Percentiles rank a stretch among this genome's conserved stretches.
Conservation (phyloP, 306 rosid species). For the Arachis hypogaea region DNA sequence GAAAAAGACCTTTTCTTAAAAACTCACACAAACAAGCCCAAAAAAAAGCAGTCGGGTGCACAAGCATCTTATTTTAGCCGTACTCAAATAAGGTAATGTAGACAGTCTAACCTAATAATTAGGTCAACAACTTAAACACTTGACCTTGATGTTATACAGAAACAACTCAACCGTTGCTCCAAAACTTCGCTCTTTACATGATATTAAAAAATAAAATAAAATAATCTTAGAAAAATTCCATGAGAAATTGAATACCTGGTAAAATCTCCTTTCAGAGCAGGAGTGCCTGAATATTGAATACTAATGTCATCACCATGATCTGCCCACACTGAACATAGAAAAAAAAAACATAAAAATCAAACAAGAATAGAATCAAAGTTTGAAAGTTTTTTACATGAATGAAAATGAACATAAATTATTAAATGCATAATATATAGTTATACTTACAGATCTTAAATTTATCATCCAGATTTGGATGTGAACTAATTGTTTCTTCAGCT, state of each 20-base stretch:
- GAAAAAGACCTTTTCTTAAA: too few species aligned
- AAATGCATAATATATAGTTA: background rate
- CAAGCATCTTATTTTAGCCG: too few species aligned
- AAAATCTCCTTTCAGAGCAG: slow-evolving; percentile 88
- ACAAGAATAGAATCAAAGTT: background rate
- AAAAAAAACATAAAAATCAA: background rate
- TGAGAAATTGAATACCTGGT: slow-evolving; percentile 56
- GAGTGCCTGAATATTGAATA: slow-evolving; percentile 84
- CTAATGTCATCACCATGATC: slow-evolving; percentile 89
- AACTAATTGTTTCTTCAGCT: slow-evolving; percentile 81
- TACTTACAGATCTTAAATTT: slow-evolving; percentile 66
- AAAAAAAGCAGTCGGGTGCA: too few species aligned
- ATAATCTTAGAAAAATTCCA: background rate
- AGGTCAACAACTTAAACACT: too few species aligned
- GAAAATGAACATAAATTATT: background rate
- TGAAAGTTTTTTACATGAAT: slow-evolving; percentile 4
- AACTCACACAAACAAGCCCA: too few species aligned
- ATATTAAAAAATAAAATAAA: too few species aligned
- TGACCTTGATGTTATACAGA: too few species aligned
- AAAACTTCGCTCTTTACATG: too few species aligned
- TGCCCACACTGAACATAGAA: slow-evolving; percentile 76
- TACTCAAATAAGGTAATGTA: too few species aligned
- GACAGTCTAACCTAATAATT: too few species aligned
- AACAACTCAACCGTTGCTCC: too few species aligned
- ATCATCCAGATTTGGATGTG: slow-evolving; percentile 81